Base-by-base conservation (phyloP, 352 stramenopile genomes). In the Globisporangium irregulare region DNA sequence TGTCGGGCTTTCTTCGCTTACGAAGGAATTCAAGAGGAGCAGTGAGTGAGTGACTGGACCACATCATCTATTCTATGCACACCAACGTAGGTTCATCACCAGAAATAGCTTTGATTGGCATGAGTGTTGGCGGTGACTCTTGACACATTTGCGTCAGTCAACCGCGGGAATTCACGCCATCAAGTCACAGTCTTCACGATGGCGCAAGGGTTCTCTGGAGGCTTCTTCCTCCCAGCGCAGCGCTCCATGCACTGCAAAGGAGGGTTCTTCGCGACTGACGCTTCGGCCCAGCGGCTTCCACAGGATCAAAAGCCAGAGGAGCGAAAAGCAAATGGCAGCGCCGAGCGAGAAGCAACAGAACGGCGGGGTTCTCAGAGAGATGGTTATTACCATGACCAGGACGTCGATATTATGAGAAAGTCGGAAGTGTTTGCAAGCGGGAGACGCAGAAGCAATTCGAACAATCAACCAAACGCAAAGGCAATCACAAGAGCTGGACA, bases 191-290 rank as follows among this genome's bases (percentile, higher is more conserved):
- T 5, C 41, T 18, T 15, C 10, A 6, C 15, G 41, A 78, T 74
- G 72, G 27, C 73, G 48, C 61, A 76, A 12, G 75, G 77, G 15
- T 79, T 83, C 68, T 80, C 76, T 0, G 77, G 77, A 6, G 79
- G 79, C 27, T 87, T 87, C 74, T 87, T 87, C 64, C 71, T 87
- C 18, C 79, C 79, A 3, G 79, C 79, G 20, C 79, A 87, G 72
- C 77, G 77, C 27, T 87, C 79, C 0, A 68, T 85, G 38, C 79
- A 87, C 59, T 83, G 75, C 69, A 75, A 81, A 55, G 79, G 79
- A 51, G 79, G 79, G 1, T 85, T 87, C 70, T 87, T 87, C 64
- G 63, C 76, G n/a, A 72, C 77, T 0, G 70, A 75, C 43, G 53
- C 63, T 15, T 56, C 43, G 43, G 32, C 9, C 0, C 38, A 69